Base-by-base conservation (phyloP, 352 stramenopile species). In the Aphanomyces invadans region DNA sequence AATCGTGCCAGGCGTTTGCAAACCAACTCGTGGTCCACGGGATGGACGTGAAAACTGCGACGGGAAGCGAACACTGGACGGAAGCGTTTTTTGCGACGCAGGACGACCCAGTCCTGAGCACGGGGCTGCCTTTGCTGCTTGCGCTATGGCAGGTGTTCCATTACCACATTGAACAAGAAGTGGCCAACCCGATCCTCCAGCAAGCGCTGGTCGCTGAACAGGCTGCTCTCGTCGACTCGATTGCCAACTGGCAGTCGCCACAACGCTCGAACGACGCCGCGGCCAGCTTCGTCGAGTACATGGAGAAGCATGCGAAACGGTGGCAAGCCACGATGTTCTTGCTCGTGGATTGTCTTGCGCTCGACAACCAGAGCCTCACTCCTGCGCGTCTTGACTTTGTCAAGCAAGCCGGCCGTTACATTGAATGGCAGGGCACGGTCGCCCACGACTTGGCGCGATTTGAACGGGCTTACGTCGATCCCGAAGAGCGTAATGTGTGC, bases 111-210 rank as follows among this genome's bases (percentile, higher is more conserved):
- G 69, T 89, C 23, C 71, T 93, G 33, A 76, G 74, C 45, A 89
- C 80, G 2, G 84, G 84, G 0, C 75, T 93, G 28, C 82, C 84
- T 17, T 71, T 93, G 28, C 86, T 93, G 44, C 66, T 93, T 21
- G 77, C 84, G 45, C 70, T 93, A 29, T 90, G 79, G 75, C 81
- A 93, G 57, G 83, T 91, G 48, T 76, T 93, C 44, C 80, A 91
- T 55, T 93, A 93, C 72, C 84, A 90, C 71, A 78, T 93, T 17
- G 84, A 93, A 56, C 84, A 93, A 69, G 84, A 93, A 60, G 81
- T 93, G 19, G 70, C 78, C 15, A 71, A 82, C 62, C 70, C 81
- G 55, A 68, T 85, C 31, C 74, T 90, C 19, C 80, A 76, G n/a
- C 54, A 80, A 49, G 77, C 72, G 10, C 68, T 92, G 3, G 73